Evolutionary conservation across 495 filamentous ascomycete genomes (phyloP).

Genomic region (Hypomontagnella monticulosa): DNA sequence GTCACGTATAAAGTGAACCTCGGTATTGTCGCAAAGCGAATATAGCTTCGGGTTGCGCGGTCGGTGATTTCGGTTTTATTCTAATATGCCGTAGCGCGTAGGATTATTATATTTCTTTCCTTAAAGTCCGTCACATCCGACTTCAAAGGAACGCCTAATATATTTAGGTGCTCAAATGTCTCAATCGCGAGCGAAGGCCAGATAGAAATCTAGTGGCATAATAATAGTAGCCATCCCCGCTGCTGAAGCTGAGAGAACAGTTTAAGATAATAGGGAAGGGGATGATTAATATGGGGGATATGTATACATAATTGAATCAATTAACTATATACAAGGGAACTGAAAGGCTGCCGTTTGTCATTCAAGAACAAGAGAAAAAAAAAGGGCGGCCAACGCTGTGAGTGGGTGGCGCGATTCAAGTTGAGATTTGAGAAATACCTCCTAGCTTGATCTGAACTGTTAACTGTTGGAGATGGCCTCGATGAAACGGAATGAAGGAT

Average conservation of each 20-base stretch:
- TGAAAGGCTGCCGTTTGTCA: no score
- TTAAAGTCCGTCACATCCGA: slow-evolving; percentile 37
- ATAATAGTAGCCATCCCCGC: slow-evolving; percentile 21
- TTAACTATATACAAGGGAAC: no score
- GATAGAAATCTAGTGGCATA: slow-evolving; percentile 10
- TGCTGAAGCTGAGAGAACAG: background rate
- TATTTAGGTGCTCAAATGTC: background rate
- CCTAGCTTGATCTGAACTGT: no score
- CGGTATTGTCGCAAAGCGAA: no score
- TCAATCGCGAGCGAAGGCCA: slow-evolving; percentile 21
- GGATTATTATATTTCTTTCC: background rate
- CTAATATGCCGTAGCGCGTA: slow-evolving; percentile 7
- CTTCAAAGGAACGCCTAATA: slow-evolving; percentile 9
- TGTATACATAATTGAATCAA: background rate
- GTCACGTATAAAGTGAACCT: slow-evolving; percentile 1
- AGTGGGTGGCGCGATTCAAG: slow-evolving; percentile 19
- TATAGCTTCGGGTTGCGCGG: slow-evolving; percentile 5
- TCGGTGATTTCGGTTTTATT: background rate
- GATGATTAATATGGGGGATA: background rate
- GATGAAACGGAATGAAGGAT: background rate
- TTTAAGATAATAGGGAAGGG: background rate
- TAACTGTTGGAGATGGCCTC: background rate
- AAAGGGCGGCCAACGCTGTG: background rate
- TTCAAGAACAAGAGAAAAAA: background rate
- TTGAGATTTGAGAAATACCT: background rate